Conservation (phyloP, 495 filamentous ascomycete species). For the Xylaria cubensis region DNA sequence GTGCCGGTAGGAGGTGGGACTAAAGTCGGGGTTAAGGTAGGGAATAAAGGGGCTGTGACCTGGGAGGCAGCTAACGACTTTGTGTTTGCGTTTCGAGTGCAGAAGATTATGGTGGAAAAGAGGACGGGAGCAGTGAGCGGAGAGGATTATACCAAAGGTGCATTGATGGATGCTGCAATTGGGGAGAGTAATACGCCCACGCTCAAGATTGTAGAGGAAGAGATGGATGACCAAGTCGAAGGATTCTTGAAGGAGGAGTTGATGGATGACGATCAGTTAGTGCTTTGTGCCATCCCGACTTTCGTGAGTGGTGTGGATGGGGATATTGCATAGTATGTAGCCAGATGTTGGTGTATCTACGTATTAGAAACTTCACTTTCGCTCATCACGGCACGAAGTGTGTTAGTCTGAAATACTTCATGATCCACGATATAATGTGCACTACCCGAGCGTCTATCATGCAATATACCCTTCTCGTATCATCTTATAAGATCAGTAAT, state of each 20-base stretch:
- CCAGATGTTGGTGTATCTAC: too few relatives aligned
- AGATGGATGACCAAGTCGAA: background rate
- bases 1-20: constrained; percentile 11
- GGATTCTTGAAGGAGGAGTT: background rate
- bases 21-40: background rate
- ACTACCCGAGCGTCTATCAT: background rate
- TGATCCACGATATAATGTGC: background rate
- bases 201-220: background rate
- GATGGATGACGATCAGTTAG: background rate
- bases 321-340: background rate
- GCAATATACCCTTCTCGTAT: background rate
- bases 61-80: constrained; percentile 16
- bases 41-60: background rate
- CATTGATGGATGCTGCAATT: background rate
- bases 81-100: constrained; percentile 20
- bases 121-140: background rate
- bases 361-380: too few relatives aligned
- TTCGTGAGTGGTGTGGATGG: background rate
- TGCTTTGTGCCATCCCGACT: background rate
- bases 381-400: too few relatives aligned
- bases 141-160: constrained; percentile 15
- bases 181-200: background rate
- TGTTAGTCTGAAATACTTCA: background rate
- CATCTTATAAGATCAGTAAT: background rate
- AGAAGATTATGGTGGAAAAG: constrained; percentile 10